phyloP scores from a whole-genome alignment of 306 rosid genomes.

The Echinosophora koreensis region DNA sequence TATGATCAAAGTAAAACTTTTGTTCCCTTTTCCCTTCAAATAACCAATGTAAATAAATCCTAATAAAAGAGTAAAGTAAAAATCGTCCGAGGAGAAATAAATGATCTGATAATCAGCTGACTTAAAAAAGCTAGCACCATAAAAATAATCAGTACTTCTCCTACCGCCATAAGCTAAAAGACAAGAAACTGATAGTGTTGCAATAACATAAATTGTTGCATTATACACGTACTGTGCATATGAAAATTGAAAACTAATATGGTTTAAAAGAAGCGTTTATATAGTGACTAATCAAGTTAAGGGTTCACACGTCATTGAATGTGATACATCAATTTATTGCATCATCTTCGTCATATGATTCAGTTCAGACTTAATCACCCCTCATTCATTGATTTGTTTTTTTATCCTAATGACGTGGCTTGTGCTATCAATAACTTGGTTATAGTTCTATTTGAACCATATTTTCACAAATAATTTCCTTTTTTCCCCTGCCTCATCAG shows the following conservation, averaged over 20 bases:
- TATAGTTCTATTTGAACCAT: background rate
- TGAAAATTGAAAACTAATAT: background rate
- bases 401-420: background rate
- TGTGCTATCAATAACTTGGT: background rate
- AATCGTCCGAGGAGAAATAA: too few species aligned
- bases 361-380: background rate
- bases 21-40: too few species aligned
- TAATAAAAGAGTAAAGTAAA: too few species aligned
- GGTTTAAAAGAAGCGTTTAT: background rate
- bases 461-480: background rate
- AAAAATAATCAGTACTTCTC: background rate
- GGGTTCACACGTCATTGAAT: background rate
- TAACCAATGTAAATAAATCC: too few species aligned
- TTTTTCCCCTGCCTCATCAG: background rate
- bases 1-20: too few species aligned
- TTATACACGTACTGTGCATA: background rate
- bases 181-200: background rate
- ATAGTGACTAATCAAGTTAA: background rate
- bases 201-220: background rate
- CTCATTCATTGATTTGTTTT: background rate
- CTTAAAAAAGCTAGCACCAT: background rate
- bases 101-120: too few species aligned
- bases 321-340: slow-evolving; percentile 1
- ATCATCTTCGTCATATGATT: background rate
- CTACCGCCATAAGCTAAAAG: background rate